These are phyloP conservation scores for Hypholoma sublateritium DNA, from an alignment of 768 basidiomycete species.

Conservation along the genomic window DNA sequence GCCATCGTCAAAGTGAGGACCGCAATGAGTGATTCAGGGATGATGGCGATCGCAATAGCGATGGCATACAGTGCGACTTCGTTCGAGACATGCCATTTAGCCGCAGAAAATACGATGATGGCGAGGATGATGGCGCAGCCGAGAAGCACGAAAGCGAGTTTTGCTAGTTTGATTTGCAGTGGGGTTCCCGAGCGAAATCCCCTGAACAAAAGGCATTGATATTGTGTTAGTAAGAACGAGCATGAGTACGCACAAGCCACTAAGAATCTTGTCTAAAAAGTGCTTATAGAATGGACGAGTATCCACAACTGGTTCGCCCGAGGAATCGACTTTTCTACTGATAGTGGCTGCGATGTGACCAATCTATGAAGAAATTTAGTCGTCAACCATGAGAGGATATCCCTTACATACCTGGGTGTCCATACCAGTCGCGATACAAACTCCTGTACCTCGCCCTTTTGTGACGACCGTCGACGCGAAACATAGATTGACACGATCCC, in stretches of 20 bases:
- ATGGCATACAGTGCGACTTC: slow-evolving; percentile 37
- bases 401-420: slow-evolving; percentile 47
- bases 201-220: slow-evolving; percentile 15
- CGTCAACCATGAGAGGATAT: background rate
- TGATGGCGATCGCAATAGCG: slow-evolving; percentile 37
- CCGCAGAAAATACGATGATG: slow-evolving; percentile 37
- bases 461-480: slow-evolving; percentile 43
- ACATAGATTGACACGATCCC: slow-evolving; percentile 42
- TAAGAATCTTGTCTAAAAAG: slow-evolving; percentile 19
- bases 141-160: slow-evolving; percentile 35
- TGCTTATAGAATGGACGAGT: slow-evolving; percentile 23
- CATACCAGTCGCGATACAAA: slow-evolving; percentile 52
- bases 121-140: slow-evolving; percentile 34
- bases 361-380: slow-evolving; percentile 21
- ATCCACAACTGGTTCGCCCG: slow-evolving; percentile 13
- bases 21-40: slow-evolving; percentile 43
- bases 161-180: slow-evolving; percentile 36
- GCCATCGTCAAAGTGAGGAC: slow-evolving; percentile 61
- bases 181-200: slow-evolving; percentile 35
- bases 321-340: slow-evolving; percentile 23
- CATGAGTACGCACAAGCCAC: slow-evolving; percentile 26
- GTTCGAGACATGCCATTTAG: slow-evolving; percentile 30
- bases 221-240: background rate
- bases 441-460: slow-evolving; percentile 49
- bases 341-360: slow-evolving; percentile 38